Evolutionary conservation across 2,329 filamentous ascomycete genomes (phyloP), one percentile per base, ranked within the genome.

Genomic region (Colletotrichum sp.): DNA sequence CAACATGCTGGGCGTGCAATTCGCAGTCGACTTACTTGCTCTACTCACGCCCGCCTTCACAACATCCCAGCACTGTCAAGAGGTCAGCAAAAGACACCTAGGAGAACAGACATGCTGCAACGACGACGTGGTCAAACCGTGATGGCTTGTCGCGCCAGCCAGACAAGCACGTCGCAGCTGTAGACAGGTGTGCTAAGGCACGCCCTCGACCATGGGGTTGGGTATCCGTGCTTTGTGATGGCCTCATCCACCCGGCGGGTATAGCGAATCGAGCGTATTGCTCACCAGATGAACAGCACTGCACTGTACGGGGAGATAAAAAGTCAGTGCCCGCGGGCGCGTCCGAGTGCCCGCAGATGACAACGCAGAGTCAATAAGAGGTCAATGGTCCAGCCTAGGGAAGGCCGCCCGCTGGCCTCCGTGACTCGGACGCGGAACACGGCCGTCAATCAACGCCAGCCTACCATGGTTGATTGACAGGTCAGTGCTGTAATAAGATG

Each of bases 281-380:
- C 65, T 52, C 24, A 3, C 24, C 36, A 28, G 21, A 5, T 52
- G 36, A 36, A 26, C n/a, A 24, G 52, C n/a, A 59, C 52, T 44
- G 24, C n/a, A 59, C 52, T 44, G 24, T 44, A 52, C 16, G 49
- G 49, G 13, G 66, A 39, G 52, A 66, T 28, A 9, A 13, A 21
- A 21, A 52, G 69, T 75, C 73, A 68, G 69, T 72, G 69, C 69
- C 18, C 39, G 32, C 28, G 18, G 28, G 24, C 32, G 24, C 26
- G 55, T 44, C 73, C 69, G 55, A 63, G 73, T 63, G 69, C 39
- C 55, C 26, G 63, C 63, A 72, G 28, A 59, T 72, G 69, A 72
- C 63, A 72, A 72, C 63, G 12, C 18, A 70, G 24, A 62, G 36
- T n/a, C 10, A 16, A 21, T 16, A 15, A 9, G 30, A 52, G 52